A percentile compares a stretch with the other conserved stretches of the same genome.
phyloP scores from a whole-genome alignment of 257 asterid species.

The Forsythia suspensa region DNA sequence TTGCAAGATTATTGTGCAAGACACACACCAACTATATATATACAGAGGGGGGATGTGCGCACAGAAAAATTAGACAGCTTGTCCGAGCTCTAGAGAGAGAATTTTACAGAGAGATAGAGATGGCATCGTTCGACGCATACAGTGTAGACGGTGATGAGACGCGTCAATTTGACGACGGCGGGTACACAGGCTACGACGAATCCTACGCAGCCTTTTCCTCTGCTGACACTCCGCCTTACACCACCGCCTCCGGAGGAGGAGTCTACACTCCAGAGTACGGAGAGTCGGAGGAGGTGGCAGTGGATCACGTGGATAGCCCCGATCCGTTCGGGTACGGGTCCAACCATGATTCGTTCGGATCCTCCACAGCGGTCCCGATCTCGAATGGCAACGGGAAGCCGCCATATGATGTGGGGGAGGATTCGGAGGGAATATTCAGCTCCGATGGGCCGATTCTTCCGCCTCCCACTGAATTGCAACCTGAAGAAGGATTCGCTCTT shows the following conservation, averaged over 20 bases:
- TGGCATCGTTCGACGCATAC: conserved; percentile 79
- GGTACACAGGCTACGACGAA: conserved; percentile 48
- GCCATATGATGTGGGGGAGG: conserved; percentile 17
- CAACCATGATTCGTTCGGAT: conserved; percentile 47
- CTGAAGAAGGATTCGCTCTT: conserved; percentile 48
- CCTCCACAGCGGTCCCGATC: conserved; percentile 47
- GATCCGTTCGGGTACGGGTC: conserved; percentile 80
- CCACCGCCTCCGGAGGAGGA: conserved; percentile 28
- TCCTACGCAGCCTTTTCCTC: conserved; percentile 52
- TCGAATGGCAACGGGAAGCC: conserved; percentile 30
- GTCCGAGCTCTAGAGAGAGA: background rate
- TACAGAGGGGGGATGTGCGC: background rate
- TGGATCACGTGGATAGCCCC: conserved; percentile 55
- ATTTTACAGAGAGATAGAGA: conserved; percentile 10
- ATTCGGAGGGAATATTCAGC: conserved; percentile 41
- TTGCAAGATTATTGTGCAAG: background rate
- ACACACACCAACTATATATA: background rate
- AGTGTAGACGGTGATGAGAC: conserved; percentile 63
- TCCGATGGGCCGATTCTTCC: conserved; percentile 56
- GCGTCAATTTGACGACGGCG: conserved; percentile 53
- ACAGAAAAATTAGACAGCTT: background rate
- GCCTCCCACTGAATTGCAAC: conserved; percentile 47
- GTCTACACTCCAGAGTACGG: conserved; percentile 45
- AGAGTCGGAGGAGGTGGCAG: conserved; percentile 54
- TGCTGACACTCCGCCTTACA: conserved; percentile 62